These are phyloP conservation scores for Mallotus repandus DNA, from an alignment of 441 rosid genomes.

Conservation along the genomic window DNA sequence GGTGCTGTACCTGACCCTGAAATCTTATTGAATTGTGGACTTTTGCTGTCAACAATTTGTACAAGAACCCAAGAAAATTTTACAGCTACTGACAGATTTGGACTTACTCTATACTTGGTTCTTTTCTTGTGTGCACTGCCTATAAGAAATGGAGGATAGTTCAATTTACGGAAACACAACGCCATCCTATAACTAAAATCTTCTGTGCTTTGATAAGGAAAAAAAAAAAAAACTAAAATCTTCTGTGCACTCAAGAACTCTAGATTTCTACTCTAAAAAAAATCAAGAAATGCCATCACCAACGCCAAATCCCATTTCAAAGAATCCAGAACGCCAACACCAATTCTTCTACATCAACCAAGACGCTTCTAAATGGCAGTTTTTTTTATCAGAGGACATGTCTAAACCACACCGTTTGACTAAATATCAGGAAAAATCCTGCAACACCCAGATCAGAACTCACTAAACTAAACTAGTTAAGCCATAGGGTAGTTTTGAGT, in stretches of 20 bases:
- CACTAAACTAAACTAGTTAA: background rate
- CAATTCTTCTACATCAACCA: too few relatives aligned
- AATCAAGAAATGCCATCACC: background rate
- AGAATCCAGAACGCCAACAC: background rate
- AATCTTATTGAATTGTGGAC: conserved; percentile 24
- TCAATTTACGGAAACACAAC: conserved; percentile 22
- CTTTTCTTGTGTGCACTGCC: conserved; percentile 23
- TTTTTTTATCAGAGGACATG: background rate
- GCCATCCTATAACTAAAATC: conserved; percentile 27
- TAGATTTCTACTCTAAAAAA: background rate
- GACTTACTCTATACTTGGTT: conserved; percentile 18
- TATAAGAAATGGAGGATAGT: conserved; percentile 19
- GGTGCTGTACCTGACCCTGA: conserved; percentile 23
- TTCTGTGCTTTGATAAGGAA: conserved; percentile 22
- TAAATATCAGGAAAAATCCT: background rate
- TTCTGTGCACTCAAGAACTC: conserved; percentile 17
- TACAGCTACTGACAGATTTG: conserved; percentile 16
- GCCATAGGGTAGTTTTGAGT: background rate
- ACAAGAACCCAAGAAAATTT: conserved; percentile 29
- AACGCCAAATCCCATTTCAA: background rate
- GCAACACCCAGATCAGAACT: background rate
- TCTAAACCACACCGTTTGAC: background rate
- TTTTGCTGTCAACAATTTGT: conserved; percentile 30
- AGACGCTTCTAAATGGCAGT: too few relatives aligned
- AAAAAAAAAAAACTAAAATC: conserved; percentile 8